These are phyloP conservation scores for Emericellopsis atlantica DNA, from an alignment of 2,329 filamentous ascomycete genomes.

Conservation along the genomic window DNA sequence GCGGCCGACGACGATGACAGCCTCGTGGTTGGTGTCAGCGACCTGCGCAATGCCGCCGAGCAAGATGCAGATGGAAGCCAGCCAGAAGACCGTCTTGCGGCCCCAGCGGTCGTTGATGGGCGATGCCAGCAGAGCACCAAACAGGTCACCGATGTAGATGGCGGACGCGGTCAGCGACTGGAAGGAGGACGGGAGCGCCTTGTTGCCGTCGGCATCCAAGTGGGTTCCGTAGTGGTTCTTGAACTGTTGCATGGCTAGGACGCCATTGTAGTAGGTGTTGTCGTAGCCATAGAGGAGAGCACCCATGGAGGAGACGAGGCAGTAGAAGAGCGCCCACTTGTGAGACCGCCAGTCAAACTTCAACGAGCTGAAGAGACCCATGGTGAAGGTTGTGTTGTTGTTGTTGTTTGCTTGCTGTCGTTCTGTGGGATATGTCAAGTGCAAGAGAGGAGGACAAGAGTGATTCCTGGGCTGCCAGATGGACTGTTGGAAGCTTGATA, in stretches of 20 bases:
- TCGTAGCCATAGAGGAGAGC: conserved; percentile 9
- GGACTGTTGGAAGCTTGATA: neutral
- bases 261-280: conserved; percentile 12
- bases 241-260: conserved; percentile 14
- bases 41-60: conserved; percentile 8
- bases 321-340: conserved; percentile 15
- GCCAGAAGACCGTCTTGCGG: conserved; percentile 18
- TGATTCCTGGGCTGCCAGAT: neutral
- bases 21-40: conserved; percentile 7
- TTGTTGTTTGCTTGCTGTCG: too few relatives aligned
- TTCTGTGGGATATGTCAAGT: too few relatives aligned
- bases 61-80: conserved; percentile 18
- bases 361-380: conserved; percentile 3
- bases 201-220: conserved; percentile 7
- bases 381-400: neutral
- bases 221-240: conserved; percentile 12
- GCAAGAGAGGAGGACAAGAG: too few relatives aligned
- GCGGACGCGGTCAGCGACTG: conserved; percentile 20
- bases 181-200: conserved; percentile 11
- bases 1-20: conserved; percentile 9
- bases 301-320: conserved; percentile 11
- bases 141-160: conserved; percentile 24
- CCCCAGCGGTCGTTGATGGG: conserved; percentile 22
- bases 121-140: conserved; percentile 19
- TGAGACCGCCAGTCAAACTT: conserved; percentile 5